Percentiles rank a stretch among this genome's conserved stretches.
Evolutionary conservation across 2,329 filamentous ascomycete genomes (phyloP).

Genomic region (Sarocladiaceae sp.): DNA sequence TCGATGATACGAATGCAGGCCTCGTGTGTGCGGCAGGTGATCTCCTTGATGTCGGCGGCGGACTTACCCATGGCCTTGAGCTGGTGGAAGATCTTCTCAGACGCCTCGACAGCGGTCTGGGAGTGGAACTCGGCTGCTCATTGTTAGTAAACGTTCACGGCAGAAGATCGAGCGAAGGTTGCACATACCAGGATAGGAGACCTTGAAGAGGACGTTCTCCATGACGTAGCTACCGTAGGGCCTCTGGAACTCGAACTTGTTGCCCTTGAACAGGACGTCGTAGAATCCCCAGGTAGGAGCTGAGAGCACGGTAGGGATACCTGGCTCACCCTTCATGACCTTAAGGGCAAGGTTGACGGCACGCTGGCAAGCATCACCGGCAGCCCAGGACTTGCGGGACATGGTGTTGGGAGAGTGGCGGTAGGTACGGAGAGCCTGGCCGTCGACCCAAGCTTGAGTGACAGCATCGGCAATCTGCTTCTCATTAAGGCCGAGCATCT

Average conservation of each 20-base stretch:
- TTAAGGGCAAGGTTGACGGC: slow-evolving; percentile 88
- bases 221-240: slow-evolving; percentile 98
- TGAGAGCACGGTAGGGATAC: slow-evolving; percentile 86
- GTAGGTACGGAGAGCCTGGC: slow-evolving; percentile 93
- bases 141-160: not conserved
- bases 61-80: slow-evolving; percentile 82
- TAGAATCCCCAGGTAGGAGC: slow-evolving; percentile 97
- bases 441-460: slow-evolving; percentile 96
- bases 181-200: slow-evolving; percentile 82
- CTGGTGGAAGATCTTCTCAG: slow-evolving; percentile 78
- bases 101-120: slow-evolving; percentile 94
- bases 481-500: slow-evolving; percentile 87
- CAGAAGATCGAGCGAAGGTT: too few species aligned
- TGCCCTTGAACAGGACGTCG: slow-evolving; percentile 93
- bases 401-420: slow-evolving; percentile 98
- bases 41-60: slow-evolving; percentile 84
- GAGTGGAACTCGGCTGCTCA: slow-evolving; percentile 84
- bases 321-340: slow-evolving; percentile 85
- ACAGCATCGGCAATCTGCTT: slow-evolving; percentile 91
- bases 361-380: slow-evolving; percentile 93
- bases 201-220: slow-evolving; percentile 99
- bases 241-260: slow-evolving; percentile 93
- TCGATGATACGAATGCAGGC: slow-evolving; percentile 98
- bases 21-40: slow-evolving; percentile 95
- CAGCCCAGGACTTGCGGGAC: slow-evolving; percentile 98